Conservation (phyloP, 2,329 filamentous ascomycete species). For the Fusarium continuum region DNA sequence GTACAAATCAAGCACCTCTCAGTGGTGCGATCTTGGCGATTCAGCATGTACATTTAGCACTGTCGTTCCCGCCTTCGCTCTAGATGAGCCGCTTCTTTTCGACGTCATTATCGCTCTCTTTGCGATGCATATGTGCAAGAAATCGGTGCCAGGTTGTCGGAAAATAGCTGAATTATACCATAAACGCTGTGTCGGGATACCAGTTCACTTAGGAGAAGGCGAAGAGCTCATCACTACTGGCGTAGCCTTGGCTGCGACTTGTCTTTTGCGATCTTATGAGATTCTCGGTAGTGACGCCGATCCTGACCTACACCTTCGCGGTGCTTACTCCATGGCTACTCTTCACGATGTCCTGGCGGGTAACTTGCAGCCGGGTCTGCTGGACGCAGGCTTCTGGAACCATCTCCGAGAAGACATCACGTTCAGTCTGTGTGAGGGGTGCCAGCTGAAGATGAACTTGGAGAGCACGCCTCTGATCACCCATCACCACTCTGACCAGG, state of each 20-base stretch:
- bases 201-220: conserved; percentile 45
- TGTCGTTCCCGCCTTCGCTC: conserved; percentile 48
- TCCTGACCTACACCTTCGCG: conserved; percentile 57
- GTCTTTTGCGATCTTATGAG: conserved; percentile 59
- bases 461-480: conserved; percentile 27
- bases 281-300: conserved; percentile 55
- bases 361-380: conserved; percentile 42
- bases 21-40: conserved; percentile 60
- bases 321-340: conserved; percentile 56
- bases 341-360: conserved; percentile 38
- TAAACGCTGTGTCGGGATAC: conserved; percentile 51
- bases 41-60: conserved; percentile 47
- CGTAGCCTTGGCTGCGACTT: conserved; percentile 56
- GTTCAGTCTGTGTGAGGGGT: conserved; percentile 57
- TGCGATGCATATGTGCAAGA: conserved; percentile 52
- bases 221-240: conserved; percentile 48
- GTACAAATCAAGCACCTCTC: conserved; percentile 52
- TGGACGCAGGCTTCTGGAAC: conserved; percentile 59
- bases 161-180: conserved; percentile 53
- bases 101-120: conserved; percentile 56
- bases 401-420: conserved; percentile 63
- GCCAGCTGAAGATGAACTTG: conserved; percentile 54
- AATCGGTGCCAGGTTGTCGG: conserved; percentile 39
- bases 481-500: conserved; percentile 31
- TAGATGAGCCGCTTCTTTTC: conserved; percentile 54